A percentile compares a stretch with the other conserved stretches of the same genome.
Evolutionary conservation across 2,329 filamentous ascomycete genomes (phyloP).

Genomic region (Sporothrix protearum): DNA sequence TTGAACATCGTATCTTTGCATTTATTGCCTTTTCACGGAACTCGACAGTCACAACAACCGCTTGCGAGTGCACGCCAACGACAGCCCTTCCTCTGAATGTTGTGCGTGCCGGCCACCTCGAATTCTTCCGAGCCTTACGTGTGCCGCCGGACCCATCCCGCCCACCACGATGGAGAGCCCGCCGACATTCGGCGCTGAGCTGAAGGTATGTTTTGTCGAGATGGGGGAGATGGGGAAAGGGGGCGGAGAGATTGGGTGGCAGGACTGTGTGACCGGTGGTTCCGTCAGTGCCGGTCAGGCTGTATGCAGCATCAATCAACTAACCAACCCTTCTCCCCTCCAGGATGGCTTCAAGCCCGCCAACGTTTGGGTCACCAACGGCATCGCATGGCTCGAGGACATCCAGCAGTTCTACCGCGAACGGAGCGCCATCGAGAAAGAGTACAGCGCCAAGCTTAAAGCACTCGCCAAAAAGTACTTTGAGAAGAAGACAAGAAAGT

Average conservation of each 20-base stretch:
- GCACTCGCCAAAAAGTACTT: conserved; percentile 92
- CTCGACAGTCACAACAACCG: not conserved
- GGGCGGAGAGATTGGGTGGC: not conserved
- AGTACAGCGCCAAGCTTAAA: conserved; percentile 86
- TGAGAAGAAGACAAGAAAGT: conserved; percentile 88
- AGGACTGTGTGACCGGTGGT: not conserved
- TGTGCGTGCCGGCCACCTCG: conserved; percentile 13
- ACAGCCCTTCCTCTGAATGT: not conserved
- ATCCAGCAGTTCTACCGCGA: conserved; percentile 97
- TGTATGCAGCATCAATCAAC: not conserved
- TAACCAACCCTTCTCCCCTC: not conserved
- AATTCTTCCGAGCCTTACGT: conserved; percentile 1
- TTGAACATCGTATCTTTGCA: not conserved
- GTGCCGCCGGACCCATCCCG: not conserved
- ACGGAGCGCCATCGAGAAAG: conserved; percentile 89
- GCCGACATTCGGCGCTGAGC: conserved; percentile 86
- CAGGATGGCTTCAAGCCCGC: conserved; percentile 96
- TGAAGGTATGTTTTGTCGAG: conserved; percentile 63
- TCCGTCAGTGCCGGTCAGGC: not conserved
- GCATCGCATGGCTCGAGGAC: conserved; percentile 93
- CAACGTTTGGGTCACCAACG: conserved; percentile 84
- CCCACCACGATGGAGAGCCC: conserved; percentile 68
- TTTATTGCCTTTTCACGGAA: not conserved
- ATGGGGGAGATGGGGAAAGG: not conserved
- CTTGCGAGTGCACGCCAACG: not conserved